Conservation (phyloP, 805 yeast genomes). For the Pichia gijzeniarum region DNA sequence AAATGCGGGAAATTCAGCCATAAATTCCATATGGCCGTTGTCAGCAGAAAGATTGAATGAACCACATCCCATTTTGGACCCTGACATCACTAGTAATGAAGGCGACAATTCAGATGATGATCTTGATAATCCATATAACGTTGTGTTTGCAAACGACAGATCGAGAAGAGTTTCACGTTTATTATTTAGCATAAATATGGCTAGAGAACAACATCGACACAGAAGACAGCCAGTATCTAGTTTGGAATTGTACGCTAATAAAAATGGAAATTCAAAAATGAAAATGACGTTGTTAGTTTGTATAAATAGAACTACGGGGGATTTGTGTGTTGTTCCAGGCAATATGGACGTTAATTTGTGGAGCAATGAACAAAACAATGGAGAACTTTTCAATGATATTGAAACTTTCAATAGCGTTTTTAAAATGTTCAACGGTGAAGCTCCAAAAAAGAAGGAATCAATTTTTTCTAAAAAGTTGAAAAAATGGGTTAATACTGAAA, state of each 20-base stretch:
- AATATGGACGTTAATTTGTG: conserved; percentile 30
- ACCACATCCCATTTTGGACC: conserved; percentile 6
- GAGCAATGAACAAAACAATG: conserved; percentile 31
- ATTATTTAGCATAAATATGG: conserved; percentile 23
- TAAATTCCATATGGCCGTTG: conserved; percentile 4
- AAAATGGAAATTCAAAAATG: conserved; percentile 16
- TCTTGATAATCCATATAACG: conserved; percentile 21
- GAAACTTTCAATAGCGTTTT: conserved; percentile 22
- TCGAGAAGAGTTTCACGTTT: conserved; percentile 27
- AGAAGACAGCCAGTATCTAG: conserved; percentile 24
- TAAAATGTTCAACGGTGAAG: conserved; percentile 12
- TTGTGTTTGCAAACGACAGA: conserved; percentile 26
- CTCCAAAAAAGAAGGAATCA: neutral
- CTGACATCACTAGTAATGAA: conserved; percentile 2
- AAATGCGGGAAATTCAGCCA: neutral
- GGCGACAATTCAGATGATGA: conserved; percentile 20
- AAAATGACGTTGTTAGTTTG: conserved; percentile 24
- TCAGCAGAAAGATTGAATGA: conserved; percentile 6
- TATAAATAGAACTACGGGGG: conserved; percentile 31
- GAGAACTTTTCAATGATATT: conserved; percentile 27
- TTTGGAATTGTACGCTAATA: conserved; percentile 24
- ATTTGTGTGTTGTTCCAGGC: conserved; percentile 28
- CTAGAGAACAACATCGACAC: conserved; percentile 24
- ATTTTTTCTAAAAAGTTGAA: conserved; percentile 3
- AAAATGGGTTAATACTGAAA: conserved; percentile 11